Evolutionary conservation across 345 rosid species (phyloP).

Genomic region (rapeseed (Brassica napus)): DNA sequence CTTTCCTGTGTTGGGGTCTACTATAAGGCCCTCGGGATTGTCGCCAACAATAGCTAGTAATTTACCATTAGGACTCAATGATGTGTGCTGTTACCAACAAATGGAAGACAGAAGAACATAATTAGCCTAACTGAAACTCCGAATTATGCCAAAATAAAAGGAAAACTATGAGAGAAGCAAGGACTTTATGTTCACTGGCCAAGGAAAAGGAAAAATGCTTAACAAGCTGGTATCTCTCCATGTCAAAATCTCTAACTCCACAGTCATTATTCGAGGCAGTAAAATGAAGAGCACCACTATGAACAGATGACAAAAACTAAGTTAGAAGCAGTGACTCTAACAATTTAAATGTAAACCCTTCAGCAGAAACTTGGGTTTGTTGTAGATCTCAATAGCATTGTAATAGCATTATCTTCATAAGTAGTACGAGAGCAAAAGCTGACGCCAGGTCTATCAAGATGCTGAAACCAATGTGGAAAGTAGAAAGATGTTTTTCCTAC

Average conservation of each 20-base stretch:
- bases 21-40: constrained; percentile 64
- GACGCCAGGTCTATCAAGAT: constrained; percentile 80
- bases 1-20: constrained; percentile 71
- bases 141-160: no score
- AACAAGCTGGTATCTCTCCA: constrained; percentile 71
- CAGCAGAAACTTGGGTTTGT: no score
- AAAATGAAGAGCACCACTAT: no score
- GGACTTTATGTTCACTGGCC: constrained; percentile 78
- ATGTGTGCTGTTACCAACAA: constrained; percentile 57
- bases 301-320: no score
- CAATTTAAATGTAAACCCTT: no score
- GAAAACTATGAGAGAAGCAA: background rate
- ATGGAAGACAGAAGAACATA: background rate
- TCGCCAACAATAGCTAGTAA: constrained; percentile 73
- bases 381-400: constrained; percentile 64
- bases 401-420: constrained; percentile 91
- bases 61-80: constrained; percentile 74
- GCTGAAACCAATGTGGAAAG: constrained; percentile 44
- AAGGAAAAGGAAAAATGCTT: constrained; percentile 57
- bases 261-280: background rate
- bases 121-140: no score
- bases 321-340: no score
- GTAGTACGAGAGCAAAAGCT: constrained; percentile 90
- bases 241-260: constrained; percentile 81
- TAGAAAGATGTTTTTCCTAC: no score